Conservation (phyloP, 1,284 basidiomycete species). For the Cutaneotrichosporon cavernicola region DNA sequence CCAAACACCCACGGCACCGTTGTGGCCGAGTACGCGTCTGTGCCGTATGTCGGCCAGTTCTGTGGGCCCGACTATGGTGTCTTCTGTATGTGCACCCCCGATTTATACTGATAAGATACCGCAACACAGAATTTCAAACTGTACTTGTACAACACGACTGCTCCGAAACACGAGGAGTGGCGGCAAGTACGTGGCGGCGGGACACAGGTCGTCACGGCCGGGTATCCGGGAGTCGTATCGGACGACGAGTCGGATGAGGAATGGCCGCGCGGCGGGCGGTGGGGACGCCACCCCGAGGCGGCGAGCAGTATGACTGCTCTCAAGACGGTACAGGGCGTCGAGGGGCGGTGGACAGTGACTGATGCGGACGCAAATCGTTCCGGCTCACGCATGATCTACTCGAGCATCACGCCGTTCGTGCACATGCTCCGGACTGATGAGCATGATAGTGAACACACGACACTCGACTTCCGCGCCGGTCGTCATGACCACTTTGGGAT, state of each 20-base stretch:
- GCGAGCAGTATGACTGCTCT: slow-evolving; percentile 66
- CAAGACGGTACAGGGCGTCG: slow-evolving; percentile 73
- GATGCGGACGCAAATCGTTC: slow-evolving; percentile 90
- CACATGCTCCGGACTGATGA: slow-evolving; percentile 83
- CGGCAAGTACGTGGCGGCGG: slow-evolving; percentile 7
- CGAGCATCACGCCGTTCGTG: slow-evolving; percentile 74
- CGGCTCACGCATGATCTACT: slow-evolving; percentile 93
- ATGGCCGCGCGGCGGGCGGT: slow-evolving; percentile 45
- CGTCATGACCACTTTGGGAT: slow-evolving; percentile 65
- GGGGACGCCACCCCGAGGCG: slow-evolving; percentile 24
- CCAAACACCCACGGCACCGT: slow-evolving; percentile 85
- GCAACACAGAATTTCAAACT: slow-evolving; percentile 71
- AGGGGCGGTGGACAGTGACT: slow-evolving; percentile 85
- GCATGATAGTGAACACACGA: slow-evolving; percentile 65
- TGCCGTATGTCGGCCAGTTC: slow-evolving; percentile 89
- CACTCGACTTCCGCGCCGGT: slow-evolving; percentile 62
- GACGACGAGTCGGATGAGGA: slow-evolving; percentile 29
- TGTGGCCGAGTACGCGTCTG: slow-evolving; percentile 74
- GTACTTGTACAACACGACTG: slow-evolving; percentile 75
- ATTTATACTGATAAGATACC: slow-evolving; percentile 49
- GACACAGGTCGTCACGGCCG: slow-evolving; percentile 15
- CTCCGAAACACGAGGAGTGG: slow-evolving; percentile 12
- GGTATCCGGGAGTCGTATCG: slow-evolving; percentile 1
- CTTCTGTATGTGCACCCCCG: slow-evolving; percentile 36
- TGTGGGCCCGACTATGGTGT: slow-evolving; percentile 56